Base-by-base conservation (phyloP, 192 early-diverging fungal species). In the Dissophora ornata region DNA sequence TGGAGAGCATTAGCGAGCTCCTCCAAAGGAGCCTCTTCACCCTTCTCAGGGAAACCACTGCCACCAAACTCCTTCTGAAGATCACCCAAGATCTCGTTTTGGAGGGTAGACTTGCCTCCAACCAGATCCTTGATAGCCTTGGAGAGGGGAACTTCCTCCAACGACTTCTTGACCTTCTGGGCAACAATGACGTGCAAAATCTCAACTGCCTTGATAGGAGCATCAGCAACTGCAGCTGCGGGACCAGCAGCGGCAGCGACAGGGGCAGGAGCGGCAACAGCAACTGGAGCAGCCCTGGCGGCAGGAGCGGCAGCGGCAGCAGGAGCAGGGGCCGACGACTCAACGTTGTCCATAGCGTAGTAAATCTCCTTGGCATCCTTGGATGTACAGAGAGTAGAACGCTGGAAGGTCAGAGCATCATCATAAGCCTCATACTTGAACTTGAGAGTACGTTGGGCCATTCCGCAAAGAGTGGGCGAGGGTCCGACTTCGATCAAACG, bases 351-450 rank as follows among this genome's bases (percentile, higher is more conserved):
- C 53, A 92, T 90, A 55, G 89, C 86, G 79, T 98, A 97, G 85
- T 96, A 98, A 49, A 98, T 94, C 69, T 98, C 95, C 85, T 92
- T 94, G 57, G 87, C 63, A 80, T 98, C 90, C 88, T 96, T 97
- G 73, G 90, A 84, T 55, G 90, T 93, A 80, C 92, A 95, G 65
- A 97, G 85, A 60, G 91, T 93, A n/a, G 90, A 87, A 79, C 96
- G 94, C 68, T 91, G 91, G 67, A 90, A 89, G 52, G 93, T 95
- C 67, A 96, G 87, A 28, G 96, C 96, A 65, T 95, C 93, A 71
- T 98, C 96, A 58, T 97, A 95, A 3, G 93, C 93, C 83, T 96
- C 93, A 67, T 97, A 98, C 88, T 98, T 98, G 87, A 95, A 89
- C 88, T 95, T 96, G 51, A 98, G 85, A 1, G 96, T 98, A 67